Conservation (phyloP, 768 basidiomycete species). For the Mycena alexandri region DNA sequence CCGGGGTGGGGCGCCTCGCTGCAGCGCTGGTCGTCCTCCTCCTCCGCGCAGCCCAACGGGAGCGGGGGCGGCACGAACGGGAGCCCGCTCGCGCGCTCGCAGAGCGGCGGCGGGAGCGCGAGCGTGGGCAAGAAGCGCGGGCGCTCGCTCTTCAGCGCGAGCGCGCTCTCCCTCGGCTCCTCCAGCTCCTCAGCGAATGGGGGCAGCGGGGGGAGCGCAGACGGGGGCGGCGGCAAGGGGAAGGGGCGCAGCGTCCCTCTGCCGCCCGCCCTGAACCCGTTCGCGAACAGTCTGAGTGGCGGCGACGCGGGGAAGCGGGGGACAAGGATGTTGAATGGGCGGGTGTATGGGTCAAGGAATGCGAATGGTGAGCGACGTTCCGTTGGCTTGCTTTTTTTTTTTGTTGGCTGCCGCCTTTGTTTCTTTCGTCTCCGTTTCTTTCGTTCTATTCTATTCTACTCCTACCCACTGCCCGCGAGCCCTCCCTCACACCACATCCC, state of each 20-base stretch:
- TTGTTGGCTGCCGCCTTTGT: too few species aligned
- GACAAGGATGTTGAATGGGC: conserved; percentile 85
- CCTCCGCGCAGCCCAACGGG: conserved; percentile 42
- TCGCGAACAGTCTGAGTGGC: conserved; percentile 24
- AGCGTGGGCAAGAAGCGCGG: conserved; percentile 15
- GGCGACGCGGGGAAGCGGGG: conserved; percentile 45
- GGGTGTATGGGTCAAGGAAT: conserved; percentile 76
- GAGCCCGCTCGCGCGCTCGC: conserved; percentile 25
- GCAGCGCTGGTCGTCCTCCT: conserved; percentile 42
- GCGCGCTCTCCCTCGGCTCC: neutral
- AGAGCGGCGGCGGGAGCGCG: conserved; percentile 23
- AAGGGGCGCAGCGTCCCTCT: neutral
- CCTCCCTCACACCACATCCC: too few species aligned
- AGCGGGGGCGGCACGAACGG: conserved; percentile 23
- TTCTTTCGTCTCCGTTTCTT: neutral
- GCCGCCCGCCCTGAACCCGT: conserved; percentile 30
- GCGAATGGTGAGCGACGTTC: conserved; percentile 36
- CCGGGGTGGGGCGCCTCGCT: conserved; percentile 38
- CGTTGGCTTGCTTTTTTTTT: neutral
- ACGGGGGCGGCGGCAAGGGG: conserved; percentile 13
- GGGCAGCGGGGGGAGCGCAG: neutral
- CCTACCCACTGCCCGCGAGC: too few species aligned
- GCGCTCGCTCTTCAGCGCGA: conserved; percentile 20
- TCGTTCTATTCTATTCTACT: neutral
- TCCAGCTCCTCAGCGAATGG: neutral